Conservation (phyloP, 2,329 filamentous ascomycete species). For the Penicillium sp. region DNA sequence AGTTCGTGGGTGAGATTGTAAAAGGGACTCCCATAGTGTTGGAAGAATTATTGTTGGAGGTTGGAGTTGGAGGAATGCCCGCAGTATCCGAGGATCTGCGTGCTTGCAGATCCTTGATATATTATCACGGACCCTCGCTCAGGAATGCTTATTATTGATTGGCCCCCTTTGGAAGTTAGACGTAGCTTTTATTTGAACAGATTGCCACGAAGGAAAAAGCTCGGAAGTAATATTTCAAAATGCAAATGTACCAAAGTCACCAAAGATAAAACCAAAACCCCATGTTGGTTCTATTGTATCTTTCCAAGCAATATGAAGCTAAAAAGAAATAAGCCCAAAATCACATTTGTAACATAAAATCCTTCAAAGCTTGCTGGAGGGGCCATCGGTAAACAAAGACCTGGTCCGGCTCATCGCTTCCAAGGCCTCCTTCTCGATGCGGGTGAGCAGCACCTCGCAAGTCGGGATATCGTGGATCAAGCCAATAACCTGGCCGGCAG, state of each 20-base stretch:
- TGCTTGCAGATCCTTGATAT: conserved; percentile 4
- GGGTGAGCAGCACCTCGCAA: conserved; percentile 64
- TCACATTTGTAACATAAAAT: neutral
- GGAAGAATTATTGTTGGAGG: neutral
- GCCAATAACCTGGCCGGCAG: conserved; percentile 91
- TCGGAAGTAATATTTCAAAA: neutral
- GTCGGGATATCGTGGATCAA: conserved; percentile 80
- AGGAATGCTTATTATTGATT: conserved; percentile 3
- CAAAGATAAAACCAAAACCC: neutral
- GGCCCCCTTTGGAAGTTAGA: neutral
- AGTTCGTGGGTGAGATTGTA: neutral
- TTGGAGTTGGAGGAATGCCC: neutral
- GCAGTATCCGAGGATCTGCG: conserved; percentile 2
- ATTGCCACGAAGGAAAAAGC: neutral
- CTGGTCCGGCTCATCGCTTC: conserved; percentile 61
- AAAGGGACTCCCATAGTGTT: neutral
- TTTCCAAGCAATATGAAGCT: neutral
- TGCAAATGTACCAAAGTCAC: neutral
- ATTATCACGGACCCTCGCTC: neutral
- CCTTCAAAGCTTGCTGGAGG: conserved; percentile 56
- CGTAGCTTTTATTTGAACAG: neutral
- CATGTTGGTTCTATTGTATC: conserved; percentile 1
- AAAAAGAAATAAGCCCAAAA: neutral
- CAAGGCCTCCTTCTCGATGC: conserved; percentile 76
- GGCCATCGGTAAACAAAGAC: conserved; percentile 49